A percentile compares a stretch with the other conserved stretches of the same genome.
Conservation (phyloP, 495 filamentous ascomycete genomes). For the Hypoxylon rickii region DNA sequence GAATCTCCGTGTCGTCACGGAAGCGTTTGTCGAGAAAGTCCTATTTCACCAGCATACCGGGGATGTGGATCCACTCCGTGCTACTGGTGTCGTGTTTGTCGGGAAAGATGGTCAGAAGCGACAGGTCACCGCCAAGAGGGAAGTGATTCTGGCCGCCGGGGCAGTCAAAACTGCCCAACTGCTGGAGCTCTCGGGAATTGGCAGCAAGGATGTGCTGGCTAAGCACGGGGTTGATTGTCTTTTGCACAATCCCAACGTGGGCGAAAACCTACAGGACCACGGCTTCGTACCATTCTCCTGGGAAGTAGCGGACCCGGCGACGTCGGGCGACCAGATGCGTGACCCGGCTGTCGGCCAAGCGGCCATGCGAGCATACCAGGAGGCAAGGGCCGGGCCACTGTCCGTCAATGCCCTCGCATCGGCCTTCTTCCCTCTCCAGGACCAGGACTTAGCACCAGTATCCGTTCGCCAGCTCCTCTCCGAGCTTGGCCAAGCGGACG, state of each 20-base stretch:
- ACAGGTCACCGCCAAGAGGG: slow-evolving; percentile 20
- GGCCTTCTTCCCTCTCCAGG: no score
- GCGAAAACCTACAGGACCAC: slow-evolving; percentile 60
- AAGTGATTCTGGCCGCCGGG: slow-evolving; percentile 59
- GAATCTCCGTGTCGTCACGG: slow-evolving; percentile 11
- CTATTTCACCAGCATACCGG: no score
- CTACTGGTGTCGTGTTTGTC: slow-evolving; percentile 1
- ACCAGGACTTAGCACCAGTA: no score
- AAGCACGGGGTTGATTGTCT: slow-evolving; percentile 51
- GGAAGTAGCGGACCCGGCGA: slow-evolving; percentile 7
- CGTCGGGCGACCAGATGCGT: slow-evolving; percentile 12
- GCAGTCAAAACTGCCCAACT: slow-evolving; percentile 59
- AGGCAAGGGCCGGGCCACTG: no score
- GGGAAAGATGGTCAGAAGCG: not conserved
- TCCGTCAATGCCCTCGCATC: no score
- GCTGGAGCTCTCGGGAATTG: slow-evolving; percentile 64
- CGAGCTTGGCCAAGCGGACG: no score
- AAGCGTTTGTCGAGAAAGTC: slow-evolving; percentile 7
- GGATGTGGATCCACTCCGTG: no score
- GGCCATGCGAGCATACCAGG: no score
- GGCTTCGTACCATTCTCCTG: slow-evolving; percentile 3
- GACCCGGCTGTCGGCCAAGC: no score
- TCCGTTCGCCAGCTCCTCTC: no score
- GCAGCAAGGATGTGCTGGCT: slow-evolving; percentile 49
- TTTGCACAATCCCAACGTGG: slow-evolving; percentile 53